Conservation (phyloP, 2,329 filamentous ascomycete genomes). For the Pestalotiopsis sp. region DNA sequence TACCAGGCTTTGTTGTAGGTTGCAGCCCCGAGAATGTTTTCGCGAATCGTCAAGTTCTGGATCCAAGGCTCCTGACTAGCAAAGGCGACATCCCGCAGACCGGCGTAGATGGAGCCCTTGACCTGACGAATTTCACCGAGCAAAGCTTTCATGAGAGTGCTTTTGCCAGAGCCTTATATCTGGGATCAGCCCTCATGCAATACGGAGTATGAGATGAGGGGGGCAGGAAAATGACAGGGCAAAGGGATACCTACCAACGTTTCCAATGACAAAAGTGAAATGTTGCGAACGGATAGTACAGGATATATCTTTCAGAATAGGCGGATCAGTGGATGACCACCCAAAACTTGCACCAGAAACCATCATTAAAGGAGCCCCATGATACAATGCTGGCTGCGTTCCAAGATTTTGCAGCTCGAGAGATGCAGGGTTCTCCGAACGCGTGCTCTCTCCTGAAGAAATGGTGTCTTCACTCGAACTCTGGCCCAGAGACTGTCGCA, state of each 20-base stretch:
- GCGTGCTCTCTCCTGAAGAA: background rate
- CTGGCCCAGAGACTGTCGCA: background rate
- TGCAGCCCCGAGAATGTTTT: conserved; percentile 19
- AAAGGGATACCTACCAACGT: background rate
- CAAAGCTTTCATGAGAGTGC: conserved; percentile 39
- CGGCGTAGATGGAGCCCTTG: conserved; percentile 14
- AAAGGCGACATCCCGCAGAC: conserved; percentile 16
- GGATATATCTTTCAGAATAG: background rate
- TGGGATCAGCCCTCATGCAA: background rate
- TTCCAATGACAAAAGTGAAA: background rate
- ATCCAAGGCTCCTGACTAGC: conserved; percentile 28
- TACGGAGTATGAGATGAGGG: background rate
- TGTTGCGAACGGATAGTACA: background rate
- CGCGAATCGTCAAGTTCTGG: conserved; percentile 18
- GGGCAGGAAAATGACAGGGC: background rate
- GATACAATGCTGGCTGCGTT: background rate
- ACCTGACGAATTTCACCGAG: conserved; percentile 24
- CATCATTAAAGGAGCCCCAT: background rate
- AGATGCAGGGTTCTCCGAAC: background rate
- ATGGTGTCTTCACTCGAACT: background rate
- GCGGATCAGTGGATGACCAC: background rate
- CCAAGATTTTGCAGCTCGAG: background rate
- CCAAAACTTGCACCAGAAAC: background rate
- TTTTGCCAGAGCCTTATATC: conserved; percentile 43
- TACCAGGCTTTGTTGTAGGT: conserved; percentile 20